Conservation (phyloP, 768 basidiomycete species). For the Kwoniella dejecticola region DNA sequence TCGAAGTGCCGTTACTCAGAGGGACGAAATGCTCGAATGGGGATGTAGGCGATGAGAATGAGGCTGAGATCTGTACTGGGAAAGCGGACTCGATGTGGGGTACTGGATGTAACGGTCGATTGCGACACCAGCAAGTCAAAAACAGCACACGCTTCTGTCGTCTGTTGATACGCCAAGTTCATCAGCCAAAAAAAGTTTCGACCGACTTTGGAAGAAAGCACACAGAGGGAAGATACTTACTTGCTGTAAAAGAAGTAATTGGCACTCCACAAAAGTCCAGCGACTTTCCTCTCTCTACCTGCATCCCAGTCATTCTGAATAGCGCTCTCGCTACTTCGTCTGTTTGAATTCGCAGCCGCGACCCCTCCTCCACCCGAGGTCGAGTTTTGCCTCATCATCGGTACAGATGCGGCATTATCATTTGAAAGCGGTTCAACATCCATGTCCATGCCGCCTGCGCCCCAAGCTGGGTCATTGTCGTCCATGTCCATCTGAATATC, state of each 20-base stretch:
- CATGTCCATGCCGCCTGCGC: slow-evolving; percentile 46
- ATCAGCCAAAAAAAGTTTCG: background rate
- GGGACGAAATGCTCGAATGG: slow-evolving; percentile 12
- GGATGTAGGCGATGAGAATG: slow-evolving; percentile 26
- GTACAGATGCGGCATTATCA: slow-evolving; percentile 1
- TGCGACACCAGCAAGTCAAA: slow-evolving; percentile 86
- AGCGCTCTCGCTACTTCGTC: slow-evolving; percentile 9
- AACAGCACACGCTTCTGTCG: slow-evolving; percentile 80
- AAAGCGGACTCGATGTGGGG: slow-evolving; percentile 29
- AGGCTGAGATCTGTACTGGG: slow-evolving; percentile 42
- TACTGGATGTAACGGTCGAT: slow-evolving; percentile 48
- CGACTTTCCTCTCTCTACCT: slow-evolving; percentile 50
- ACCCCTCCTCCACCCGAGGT: slow-evolving; percentile 7
- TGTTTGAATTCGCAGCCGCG: background rate
- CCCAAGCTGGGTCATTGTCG: slow-evolving; percentile 36
- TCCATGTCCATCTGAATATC: slow-evolving; percentile 27
- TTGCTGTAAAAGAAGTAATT: slow-evolving; percentile 97
- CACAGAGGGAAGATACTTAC: slow-evolving; percentile 59
- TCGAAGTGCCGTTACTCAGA: slow-evolving; percentile 1
- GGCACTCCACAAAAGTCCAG: slow-evolving; percentile 89
- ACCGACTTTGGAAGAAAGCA: too few species aligned
- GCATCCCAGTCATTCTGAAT: slow-evolving; percentile 17
- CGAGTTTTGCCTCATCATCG: slow-evolving; percentile 15
- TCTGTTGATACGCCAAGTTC: slow-evolving; percentile 20
- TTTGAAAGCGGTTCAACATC: slow-evolving; percentile 30